Evolutionary conservation across 2,329 filamentous ascomycete genomes (phyloP).

Genomic region (Cladosporium sp.): DNA sequence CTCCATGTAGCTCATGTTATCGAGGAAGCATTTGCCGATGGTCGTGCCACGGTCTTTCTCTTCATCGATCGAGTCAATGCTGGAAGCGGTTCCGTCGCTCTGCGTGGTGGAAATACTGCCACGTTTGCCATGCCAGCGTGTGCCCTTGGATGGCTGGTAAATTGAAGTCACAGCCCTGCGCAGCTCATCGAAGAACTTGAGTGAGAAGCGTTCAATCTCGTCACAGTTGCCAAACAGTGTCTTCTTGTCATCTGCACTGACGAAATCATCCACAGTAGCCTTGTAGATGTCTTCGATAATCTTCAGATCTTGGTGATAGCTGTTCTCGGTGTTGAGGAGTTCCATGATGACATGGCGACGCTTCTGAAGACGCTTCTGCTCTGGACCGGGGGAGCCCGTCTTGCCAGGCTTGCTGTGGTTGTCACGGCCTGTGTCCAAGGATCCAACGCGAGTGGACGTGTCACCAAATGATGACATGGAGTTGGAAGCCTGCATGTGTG

Average conservation of each 20-base stretch:
- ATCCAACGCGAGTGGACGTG: constrained; percentile 32
- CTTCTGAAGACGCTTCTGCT: constrained; percentile 73
- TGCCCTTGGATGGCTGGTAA: constrained; percentile 66
- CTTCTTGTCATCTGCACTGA: constrained; percentile 82
- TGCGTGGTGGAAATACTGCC: constrained; percentile 50
- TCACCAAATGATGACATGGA: constrained; percentile 40
- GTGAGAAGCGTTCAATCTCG: constrained; percentile 85
- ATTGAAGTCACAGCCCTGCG: constrained; percentile 79
- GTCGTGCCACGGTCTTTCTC: constrained; percentile 62
- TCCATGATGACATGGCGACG: constrained; percentile 87
- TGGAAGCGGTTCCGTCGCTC: constrained; percentile 38
- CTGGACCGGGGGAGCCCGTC: constrained; percentile 34
- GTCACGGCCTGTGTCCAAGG: constrained; percentile 31
- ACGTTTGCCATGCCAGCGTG: constrained; percentile 57
- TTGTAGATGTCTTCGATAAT: constrained; percentile 98
- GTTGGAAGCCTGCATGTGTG: constrained; percentile 33
- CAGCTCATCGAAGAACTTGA: constrained; percentile 73
- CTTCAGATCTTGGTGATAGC: constrained; percentile 93
- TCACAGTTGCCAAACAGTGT: constrained; percentile 91
- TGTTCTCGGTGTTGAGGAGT: constrained; percentile 86
- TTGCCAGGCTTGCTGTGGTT: constrained; percentile 28
- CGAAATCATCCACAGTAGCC: constrained; percentile 74
- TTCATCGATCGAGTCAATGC: constrained; percentile 43
- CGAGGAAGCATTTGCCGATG: constrained; percentile 61
- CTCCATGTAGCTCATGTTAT: constrained; percentile 61